Percentiles rank a stretch among this genome's conserved stretches.
Conservation (phyloP, 306 rosid genomes). For the Parietaria judaica region DNA sequence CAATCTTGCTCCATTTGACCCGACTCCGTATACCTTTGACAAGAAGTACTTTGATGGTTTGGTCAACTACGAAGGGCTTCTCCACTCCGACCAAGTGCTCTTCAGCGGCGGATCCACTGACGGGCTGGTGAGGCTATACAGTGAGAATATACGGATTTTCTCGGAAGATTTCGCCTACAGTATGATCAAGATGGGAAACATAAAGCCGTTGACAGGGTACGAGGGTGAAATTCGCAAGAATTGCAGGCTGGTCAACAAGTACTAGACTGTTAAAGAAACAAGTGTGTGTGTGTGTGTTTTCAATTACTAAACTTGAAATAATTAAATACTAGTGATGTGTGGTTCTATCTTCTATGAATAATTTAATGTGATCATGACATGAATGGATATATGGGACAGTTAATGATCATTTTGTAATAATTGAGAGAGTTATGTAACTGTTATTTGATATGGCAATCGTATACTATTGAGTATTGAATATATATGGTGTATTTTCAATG, state of each 20-base stretch:
- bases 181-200: conserved; percentile 47
- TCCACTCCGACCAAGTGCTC: conserved; percentile 42
- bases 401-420: too few species aligned
- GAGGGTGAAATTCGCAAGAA: conserved; percentile 33
- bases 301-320: too few species aligned
- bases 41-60: conserved; percentile 5
- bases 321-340: too few species aligned
- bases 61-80: conserved; percentile 29
- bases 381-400: too few species aligned
- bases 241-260: conserved; percentile 35
- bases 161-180: conserved; percentile 23
- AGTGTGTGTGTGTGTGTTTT: neutral
- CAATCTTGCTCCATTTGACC: conserved; percentile 36
- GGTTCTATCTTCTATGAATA: too few species aligned
- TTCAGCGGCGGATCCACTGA: conserved; percentile 30
- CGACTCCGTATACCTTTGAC: conserved; percentile 19
- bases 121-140: conserved; percentile 23
- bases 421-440: too few species aligned
- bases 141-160: conserved; percentile 6
- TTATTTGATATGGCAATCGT: too few species aligned
- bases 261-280: neutral
- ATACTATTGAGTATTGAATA: too few species aligned
- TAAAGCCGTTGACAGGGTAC: conserved; percentile 33
- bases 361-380: too few species aligned
- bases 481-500: too few species aligned